A percentile compares a stretch with the other conserved stretches of the same genome.
These are phyloP conservation scores for Leonotis leonurus DNA, from an alignment of 257 asterid species.

Conservation along the genomic window DNA sequence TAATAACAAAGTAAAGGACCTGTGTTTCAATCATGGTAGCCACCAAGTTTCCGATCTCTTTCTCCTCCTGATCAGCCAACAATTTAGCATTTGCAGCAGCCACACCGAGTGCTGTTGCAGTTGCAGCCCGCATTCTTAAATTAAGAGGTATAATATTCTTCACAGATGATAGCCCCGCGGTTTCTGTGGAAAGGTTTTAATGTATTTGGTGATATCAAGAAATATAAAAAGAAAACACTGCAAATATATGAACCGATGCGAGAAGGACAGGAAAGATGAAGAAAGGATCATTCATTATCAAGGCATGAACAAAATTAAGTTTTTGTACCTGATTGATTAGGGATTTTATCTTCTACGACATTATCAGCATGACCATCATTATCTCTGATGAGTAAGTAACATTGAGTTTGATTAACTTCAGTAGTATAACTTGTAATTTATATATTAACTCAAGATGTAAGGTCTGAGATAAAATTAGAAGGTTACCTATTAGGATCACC, in stretches of 20 bases:
- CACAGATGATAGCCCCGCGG: conserved; percentile 23
- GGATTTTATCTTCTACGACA: conserved; percentile 31
- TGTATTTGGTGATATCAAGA: neutral
- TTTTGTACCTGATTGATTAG: conserved; percentile 41
- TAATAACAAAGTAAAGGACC: conserved; percentile 30
- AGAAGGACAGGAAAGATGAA: neutral
- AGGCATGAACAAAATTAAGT: neutral
- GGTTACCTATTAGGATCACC: conserved; percentile 44
- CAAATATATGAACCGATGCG: neutral
- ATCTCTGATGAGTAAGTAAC: conserved; percentile 29
- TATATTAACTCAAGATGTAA: neutral
- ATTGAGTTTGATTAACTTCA: conserved; percentile 3
- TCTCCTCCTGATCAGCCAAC: conserved; percentile 93
- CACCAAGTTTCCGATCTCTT: conserved; percentile 59
- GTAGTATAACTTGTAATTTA: neutral
- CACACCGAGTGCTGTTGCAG: conserved; percentile 83
- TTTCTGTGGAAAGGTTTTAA: conserved; percentile 29
- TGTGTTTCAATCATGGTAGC: conserved; percentile 68
- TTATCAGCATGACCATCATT: conserved; percentile 31
- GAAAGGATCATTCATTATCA: neutral
- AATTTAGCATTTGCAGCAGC: conserved; percentile 88
- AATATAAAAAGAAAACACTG: neutral
- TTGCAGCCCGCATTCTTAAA: conserved; percentile 74
- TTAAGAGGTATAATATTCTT: conserved; percentile 53
- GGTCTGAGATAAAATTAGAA: neutral